Percentiles rank a stretch among this genome's conserved stretches.
phyloP scores from a whole-genome alignment of 768 basidiomycete species.

The Leccinum subtestaceum region DNA sequence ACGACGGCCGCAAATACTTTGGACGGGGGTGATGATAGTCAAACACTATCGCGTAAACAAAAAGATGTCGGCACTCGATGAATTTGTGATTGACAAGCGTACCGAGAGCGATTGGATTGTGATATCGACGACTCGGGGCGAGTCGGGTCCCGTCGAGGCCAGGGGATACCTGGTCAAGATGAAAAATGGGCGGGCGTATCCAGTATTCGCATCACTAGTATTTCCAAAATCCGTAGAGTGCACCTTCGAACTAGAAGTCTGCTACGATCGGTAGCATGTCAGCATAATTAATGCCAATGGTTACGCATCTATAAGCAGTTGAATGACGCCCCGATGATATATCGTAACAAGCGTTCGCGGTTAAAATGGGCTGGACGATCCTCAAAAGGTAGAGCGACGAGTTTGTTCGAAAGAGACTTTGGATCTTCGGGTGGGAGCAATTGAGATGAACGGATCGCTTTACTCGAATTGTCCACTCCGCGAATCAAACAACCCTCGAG shows the following conservation, averaged over 20 bases:
- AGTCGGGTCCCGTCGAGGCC: not conserved
- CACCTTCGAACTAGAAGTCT: not conserved
- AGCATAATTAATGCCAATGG: not conserved
- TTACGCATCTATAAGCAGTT: not conserved
- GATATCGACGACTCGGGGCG: not conserved
- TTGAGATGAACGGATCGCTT: constrained; percentile 2
- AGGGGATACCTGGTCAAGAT: not conserved
- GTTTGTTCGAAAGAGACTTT: not conserved
- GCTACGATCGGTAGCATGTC: not conserved
- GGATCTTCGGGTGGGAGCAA: constrained; percentile 8
- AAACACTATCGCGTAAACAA: not conserved
- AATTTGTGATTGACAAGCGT: not conserved
- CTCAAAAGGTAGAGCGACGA: not conserved
- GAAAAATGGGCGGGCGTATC: not conserved
- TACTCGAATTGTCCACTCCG: constrained; percentile 22
- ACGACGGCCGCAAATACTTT: not conserved
- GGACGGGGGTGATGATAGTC: not conserved
- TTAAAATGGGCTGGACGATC: not conserved
- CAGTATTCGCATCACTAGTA: not conserved
- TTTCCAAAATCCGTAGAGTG: too few relatives aligned
- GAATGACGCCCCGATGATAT: not conserved
- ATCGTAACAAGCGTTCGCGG: not conserved
- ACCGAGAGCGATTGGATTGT: not conserved
- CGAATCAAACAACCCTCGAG: constrained; percentile 8
- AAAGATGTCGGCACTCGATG: not conserved